Evolutionary conservation across 2,329 filamentous ascomycete species (phyloP), one percentile per base, ranked within the genome.

Genomic region (Colletotrichum sp.): DNA sequence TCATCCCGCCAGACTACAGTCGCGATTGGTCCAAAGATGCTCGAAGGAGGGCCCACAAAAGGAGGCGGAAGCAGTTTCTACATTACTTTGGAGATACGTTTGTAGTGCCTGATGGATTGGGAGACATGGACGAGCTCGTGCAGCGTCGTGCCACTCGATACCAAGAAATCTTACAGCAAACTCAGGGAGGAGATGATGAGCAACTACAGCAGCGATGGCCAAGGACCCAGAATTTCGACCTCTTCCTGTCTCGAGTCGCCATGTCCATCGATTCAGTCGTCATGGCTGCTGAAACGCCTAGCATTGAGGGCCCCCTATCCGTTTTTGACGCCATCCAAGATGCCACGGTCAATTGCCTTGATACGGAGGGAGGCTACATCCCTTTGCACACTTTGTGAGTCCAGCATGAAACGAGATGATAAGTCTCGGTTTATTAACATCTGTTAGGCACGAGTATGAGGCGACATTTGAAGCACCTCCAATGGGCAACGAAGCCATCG

Each of bases 91-190:
- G 70, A 28, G 71, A 71, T 13, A 72, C 71, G 3, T 78, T 78
- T n/a, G 74, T 75, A 16, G 74, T 78, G 16, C 74, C 78, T 6
- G 78, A 78, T 36, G 77, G 74, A 3, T 60, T 78, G 24, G 77
- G 71, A 21, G 74, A 78, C 36, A 69, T 75, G 64, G 75, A 77
- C 30, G 66, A 78, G n/a, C 65, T 77, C 12, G 69, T 76, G 24
- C 72, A 71, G 32, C 75, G 62, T 36, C 72, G 68, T n/a, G 57
- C 69, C 32, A 68, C 55, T 36, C 57, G 72, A 16, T 72, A 69
- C n/a, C 65, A 69, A 28, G 68, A 69, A 32, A 62, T 69, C 24
- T 60, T 76, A 15, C 30, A 62, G 12, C 62, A 34, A 7, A 49
- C 8, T 21, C 57, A 49, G 24, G 36, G 65, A 12, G 21, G 13